Evolutionary conservation across 331 rosid genomes (phyloP).

Genomic region (Malus hybrid): DNA sequence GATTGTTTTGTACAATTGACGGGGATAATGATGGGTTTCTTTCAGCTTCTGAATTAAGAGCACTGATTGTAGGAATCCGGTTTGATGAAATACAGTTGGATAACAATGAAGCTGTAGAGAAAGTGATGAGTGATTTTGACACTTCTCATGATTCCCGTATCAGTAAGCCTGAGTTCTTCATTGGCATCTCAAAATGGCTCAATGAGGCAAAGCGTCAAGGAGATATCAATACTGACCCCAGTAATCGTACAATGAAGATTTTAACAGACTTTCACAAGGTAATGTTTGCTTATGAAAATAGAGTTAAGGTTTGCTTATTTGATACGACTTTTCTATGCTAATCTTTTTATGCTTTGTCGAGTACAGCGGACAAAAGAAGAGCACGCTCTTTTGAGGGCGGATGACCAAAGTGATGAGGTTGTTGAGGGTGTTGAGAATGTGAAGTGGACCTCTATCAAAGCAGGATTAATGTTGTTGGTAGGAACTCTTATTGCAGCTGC

Average conservation of each 20-base stretch:
- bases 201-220: conserved; percentile 20
- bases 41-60: conserved; percentile 58
- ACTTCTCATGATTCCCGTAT: conserved; percentile 27
- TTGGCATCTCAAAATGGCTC: conserved; percentile 62
- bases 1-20: conserved; percentile 60
- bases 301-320: not conserved
- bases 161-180: conserved; percentile 27
- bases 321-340: not conserved
- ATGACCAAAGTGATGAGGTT: conserved; percentile 38
- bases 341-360: not conserved
- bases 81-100: conserved; percentile 64
- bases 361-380: conserved; percentile 65
- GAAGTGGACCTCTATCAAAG: conserved; percentile 42
- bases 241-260: conserved; percentile 36
- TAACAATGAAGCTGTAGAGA: conserved; percentile 44
- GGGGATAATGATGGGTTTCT: conserved; percentile 25
- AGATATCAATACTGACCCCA: conserved; percentile 31
- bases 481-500: conserved; percentile 83
- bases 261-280: conserved; percentile 45
- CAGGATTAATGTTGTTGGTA: conserved; percentile 45
- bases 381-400: conserved; percentile 49
- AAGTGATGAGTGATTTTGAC: conserved; percentile 62
- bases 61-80: conserved; percentile 67
- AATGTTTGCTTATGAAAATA: conserved; percentile 15
- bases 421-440: conserved; percentile 31